Base-by-base conservation (phyloP, 768 basidiomycete species). In the Suillus occidentalis region DNA sequence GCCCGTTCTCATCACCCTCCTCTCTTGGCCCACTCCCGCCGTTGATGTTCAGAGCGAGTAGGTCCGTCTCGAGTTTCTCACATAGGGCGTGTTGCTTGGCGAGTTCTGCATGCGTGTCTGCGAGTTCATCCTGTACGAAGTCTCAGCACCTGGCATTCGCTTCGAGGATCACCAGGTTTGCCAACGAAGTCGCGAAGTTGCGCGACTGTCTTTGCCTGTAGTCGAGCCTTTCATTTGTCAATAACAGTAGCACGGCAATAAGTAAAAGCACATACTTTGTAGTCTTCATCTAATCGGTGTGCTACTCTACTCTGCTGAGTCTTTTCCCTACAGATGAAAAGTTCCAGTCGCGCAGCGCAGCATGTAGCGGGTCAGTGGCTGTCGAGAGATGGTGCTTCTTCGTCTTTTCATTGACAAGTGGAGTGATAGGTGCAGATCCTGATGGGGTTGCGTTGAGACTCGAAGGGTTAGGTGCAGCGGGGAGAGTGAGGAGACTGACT, bases 121-220 rank as follows among this genome's bases (percentile, higher is more conserved):
- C 34, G 34, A 34, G 34, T 34, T 34, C 34, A 34, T 34, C 34
- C 34, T 34, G 34, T 73, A 98, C 97, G 97, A 60, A 99, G 81
- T 67, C 91, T 82, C 66, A 99, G 76, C 55, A 92, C 87, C 73
- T 95, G 92, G 69, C 97, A 94, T 72, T 99, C 97, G 18, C 86
- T 87, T 78, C 98, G 94, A 67, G 99, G 79, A 2, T 95, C 94
- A 22, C 95, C 94, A 2, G 99, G 82, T 73, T 93, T 95, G 14
- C 96, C 95, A 22, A 99, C 97, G 77, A 99, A 98, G 73, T 95
- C 94, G 63, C 90, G 86, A 70, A 99, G 81, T 76, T 99, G 94
- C 14, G 90, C 87, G n/a, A n/a, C n/a, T n/a, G n/a, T n/a, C n/a
- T n/a, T n/a, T n/a, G n/a, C n/a, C n/a, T n/a, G n/a, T n/a, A n/a